A percentile compares a stretch with the other conserved stretches of the same genome.
Evolutionary conservation across 495 filamentous ascomycete genomes (phyloP).

Genomic region (Annulohypoxylon moriforme): DNA sequence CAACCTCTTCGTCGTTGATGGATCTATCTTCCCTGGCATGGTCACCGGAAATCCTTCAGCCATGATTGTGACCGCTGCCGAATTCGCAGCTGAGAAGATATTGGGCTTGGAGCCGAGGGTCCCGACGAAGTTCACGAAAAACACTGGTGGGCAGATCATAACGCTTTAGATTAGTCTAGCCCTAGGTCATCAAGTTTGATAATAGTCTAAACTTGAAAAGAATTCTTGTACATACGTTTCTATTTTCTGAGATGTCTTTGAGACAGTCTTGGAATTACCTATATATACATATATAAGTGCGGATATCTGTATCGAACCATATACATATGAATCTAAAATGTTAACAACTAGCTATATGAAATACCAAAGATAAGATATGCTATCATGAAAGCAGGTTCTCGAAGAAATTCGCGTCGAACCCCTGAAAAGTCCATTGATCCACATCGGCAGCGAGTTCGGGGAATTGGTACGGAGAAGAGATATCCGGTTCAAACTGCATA

Average conservation of each 20-base stretch:
- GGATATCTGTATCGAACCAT: conserved; percentile 1
- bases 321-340: neutral
- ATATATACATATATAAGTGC: conserved; percentile 40
- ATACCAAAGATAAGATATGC: neutral
- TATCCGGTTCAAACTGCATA: conserved; percentile 50
- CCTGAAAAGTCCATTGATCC: conserved; percentile 58
- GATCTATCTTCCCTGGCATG: conserved; percentile 71
- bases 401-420: conserved; percentile 54
- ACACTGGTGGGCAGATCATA: conserved; percentile 41
- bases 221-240: conserved; percentile 45
- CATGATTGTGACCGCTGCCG: conserved; percentile 68
- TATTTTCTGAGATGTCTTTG: conserved; percentile 11
- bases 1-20: conserved; percentile 74
- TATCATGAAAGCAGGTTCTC: conserved; percentile 45
- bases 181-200: conserved; percentile 4
- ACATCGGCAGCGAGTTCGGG: conserved; percentile 50
- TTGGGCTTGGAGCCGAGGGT: conserved; percentile 39
- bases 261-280: conserved; percentile 22
- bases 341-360: neutral
- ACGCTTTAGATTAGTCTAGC: conserved; percentile 26
- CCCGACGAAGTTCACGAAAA: conserved; percentile 23
- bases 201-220: conserved; percentile 12
- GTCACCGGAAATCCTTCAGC: conserved; percentile 69
- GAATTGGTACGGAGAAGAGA: conserved; percentile 23
- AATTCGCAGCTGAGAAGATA: conserved; percentile 66